Evolutionary conservation across 2,329 filamentous ascomycete genomes (phyloP), one percentile per base, ranked within the genome.

Genomic region (Exophiala sideris): DNA sequence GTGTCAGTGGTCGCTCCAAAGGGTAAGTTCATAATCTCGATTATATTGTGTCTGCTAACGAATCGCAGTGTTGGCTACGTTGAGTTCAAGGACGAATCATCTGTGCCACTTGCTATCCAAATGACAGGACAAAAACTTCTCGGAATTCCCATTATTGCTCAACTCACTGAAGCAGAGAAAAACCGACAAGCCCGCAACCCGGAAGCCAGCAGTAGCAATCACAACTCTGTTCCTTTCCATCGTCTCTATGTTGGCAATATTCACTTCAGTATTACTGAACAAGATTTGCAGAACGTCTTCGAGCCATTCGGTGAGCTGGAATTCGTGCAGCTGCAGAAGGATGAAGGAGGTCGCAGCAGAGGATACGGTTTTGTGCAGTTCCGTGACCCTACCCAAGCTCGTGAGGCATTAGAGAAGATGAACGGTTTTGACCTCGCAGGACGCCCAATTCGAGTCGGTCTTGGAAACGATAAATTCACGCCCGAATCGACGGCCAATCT

Each of bases 381-480:
- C 74, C 86, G 87, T 67, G 89, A 97, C 68, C 91, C 92, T 55
- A 84, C 84, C 61, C 86, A 96, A 73, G 94, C 94, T 68, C 89
- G 92, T 69, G 89, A 96, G 72, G 95, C 94, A 58, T 79, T 99
- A 61, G 91, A 96, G 73, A 96, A 96, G 76, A 96, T 99, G 92
- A 99, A 99, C 75, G 91, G 92, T 62, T 99, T 97, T 76, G 94
- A 97, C 75, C 85, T 99, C 65, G 94, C 94, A 67, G 91, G 91
- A 74, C 91, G 94, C 71, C 91, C 91, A 61, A 97, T 99, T 72
- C 91, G 94, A 70, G 95, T 99, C 73, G 94, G 94, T 74, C 89
- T 99, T 78, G 94, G 94, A 75, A 99, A 96, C 79, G 94, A 99
- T 88, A 97, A 97, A 84, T 97, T 97, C 76, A 97, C 91, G 75